These are phyloP conservation scores for Yamadazyma laniorum DNA, from an alignment of 805 yeast species.

Conservation along the genomic window DNA sequence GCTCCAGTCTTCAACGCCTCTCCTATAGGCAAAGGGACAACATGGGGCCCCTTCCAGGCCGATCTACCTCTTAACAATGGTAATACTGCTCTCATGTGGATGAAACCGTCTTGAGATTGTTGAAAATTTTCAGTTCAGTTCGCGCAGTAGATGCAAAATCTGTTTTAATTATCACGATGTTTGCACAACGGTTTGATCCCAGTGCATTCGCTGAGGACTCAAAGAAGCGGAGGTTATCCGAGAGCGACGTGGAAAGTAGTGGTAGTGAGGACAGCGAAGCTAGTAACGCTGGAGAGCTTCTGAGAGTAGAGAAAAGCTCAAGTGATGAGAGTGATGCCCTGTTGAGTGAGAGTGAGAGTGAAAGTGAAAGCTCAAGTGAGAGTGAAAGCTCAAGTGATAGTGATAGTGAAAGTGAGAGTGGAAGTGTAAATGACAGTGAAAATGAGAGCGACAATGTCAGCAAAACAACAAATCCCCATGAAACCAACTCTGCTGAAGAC, in stretches of 20 bases:
- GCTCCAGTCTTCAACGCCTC: constrained; percentile 77
- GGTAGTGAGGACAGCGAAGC: neutral
- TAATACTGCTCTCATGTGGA: constrained; percentile 33
- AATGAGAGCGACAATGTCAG: neutral
- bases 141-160: constrained; percentile 4
- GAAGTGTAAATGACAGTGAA: constrained; percentile 4
- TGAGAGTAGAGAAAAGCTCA: neutral
- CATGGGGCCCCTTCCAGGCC: constrained; percentile 73
- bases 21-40: constrained; percentile 91
- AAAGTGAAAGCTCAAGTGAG: constrained; percentile 10
- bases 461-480: neutral
- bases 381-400: constrained; percentile 12
- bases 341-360: neutral
- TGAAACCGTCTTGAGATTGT: neutral
- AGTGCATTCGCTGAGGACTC: neutral
- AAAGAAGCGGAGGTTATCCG: constrained; percentile 7
- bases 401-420: constrained; percentile 14
- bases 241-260: constrained; percentile 4
- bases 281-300: neutral
- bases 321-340: constrained; percentile 9
- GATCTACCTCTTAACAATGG: constrained; percentile 33
- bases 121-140: constrained; percentile 9
- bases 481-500: neutral
- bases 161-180: constrained; percentile 12
- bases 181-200: constrained; percentile 17